Base-by-base conservation (phyloP, 306 rosid genomes). In the Fragaria nilgerrensis region DNA sequence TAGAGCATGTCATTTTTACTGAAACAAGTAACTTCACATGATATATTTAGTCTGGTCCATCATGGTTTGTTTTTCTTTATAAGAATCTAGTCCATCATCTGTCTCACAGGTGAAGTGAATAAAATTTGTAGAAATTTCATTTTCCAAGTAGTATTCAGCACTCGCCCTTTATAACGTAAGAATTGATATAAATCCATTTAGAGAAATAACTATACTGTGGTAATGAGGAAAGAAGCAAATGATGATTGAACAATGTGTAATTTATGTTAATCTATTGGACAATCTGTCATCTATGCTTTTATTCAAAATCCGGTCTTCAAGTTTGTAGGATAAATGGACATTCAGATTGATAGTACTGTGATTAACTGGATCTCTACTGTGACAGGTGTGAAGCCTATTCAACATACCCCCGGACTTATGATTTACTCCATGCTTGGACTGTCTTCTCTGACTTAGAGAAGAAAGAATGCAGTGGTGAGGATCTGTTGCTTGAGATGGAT, bases 361-460 rank as follows among this genome's bases (percentile, higher is more conserved):
- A 65, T 63, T 72, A 44, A 78, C 70, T 44, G 68, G 74, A 29
- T 71, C 61, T 72, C 65, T 62, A 71, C 80, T 78, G 68, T 61
- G 32, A 80, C 89, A 90, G 89, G 96, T 93, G 96, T 73, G 97
- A 96, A 85, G 90, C 96, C 76, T 92, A 82, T 80, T 96, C 98
- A 53, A 92, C 97, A n/a, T 92, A 95, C 81, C 99, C 99, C 22
- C 88, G 97, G 37, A 95, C 97, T 5, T 95, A 88, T 20, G 98
- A 96, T 80, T 80, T 96, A 63, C 98, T 91, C 71, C 98, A 96
- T 59, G 98, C 96, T 72, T 89, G 91, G 93, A 88, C 84, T 0
- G 82, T 96, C 68, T 88, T 92, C 79, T 96, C 98, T 27, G 93
- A 96, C 84, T 52, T 89, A 19, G 89, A 85, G 80, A 91, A 86